Evolutionary conservation across 805 yeast species (phyloP), one percentile per base, ranked within the genome.

Genomic region (Starmerella roubikii): DNA sequence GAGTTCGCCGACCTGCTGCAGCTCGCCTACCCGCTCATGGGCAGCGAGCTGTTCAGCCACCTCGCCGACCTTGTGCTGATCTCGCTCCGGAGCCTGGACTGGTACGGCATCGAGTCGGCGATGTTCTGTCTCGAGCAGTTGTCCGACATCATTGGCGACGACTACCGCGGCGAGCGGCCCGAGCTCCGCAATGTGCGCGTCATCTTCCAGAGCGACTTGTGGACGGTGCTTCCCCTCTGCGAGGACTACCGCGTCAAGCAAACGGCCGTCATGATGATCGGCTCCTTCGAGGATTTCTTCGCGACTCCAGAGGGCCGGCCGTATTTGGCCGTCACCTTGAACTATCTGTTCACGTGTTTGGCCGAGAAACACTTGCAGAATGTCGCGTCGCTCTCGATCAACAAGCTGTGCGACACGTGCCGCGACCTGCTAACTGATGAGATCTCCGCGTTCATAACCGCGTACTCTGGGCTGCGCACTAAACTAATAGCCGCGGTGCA

Each of bases 1-100:
- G 88, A 79, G 44, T 78, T 79, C 9, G 70, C 78, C 1, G 97
- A 91, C 49, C 65, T 86, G 28, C 71, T 82, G 46, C 91, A 84
- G 39, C 64, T 73, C 0, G 58, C 78, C 1, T 82, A 78, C 61
- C 71, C 84, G 1, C 62, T 81, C 4, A 64, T 83, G 27, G 82
- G 80, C 28, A 39, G 56, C 0, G 59, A 66, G 1, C 55, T 82
- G 27, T 71, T 70, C 46, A 60, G 62, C 4, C 63, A 58, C 17
- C 54, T 81, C 22, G 52, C 53, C 10, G 25, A 30, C 7, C 43
- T 45, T 7, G 49, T 48, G 1, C 24, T 47, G n/a, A n/a, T 32
- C 7, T 47, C 37, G 12, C 44, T 37, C 6, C 38, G 13, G 35
- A 19, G 16, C 3, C n/a, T 26, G 13, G 52, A 56, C 18, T 51